phyloP scores from a whole-genome alignment of 2,329 filamentous ascomycete genomes.

The Trichoderma asperellum region DNA sequence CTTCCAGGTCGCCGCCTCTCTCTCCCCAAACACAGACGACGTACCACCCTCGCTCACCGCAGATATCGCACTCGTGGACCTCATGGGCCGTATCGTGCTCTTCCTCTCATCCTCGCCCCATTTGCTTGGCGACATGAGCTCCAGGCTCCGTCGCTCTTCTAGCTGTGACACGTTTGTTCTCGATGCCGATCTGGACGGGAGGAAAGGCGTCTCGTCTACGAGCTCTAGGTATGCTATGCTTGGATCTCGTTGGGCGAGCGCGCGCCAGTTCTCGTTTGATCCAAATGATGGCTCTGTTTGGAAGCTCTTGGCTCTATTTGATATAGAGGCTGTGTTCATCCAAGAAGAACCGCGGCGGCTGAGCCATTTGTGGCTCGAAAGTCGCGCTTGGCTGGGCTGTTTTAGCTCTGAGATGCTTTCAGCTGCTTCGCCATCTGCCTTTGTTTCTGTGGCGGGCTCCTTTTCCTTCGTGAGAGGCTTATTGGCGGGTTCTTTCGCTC shows the following conservation, averaged over 20 bases:
- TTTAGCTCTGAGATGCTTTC: constrained; percentile 35
- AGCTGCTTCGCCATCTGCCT: constrained; percentile 33
- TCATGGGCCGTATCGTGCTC: constrained; percentile 22
- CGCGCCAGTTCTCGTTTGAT: constrained; percentile 45
- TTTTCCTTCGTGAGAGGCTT: constrained; percentile 29
- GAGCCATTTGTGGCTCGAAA: constrained; percentile 33
- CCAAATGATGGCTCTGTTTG: constrained; percentile 41
- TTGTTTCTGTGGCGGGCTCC: constrained; percentile 31
- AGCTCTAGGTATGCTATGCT: constrained; percentile 43
- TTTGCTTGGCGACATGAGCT: constrained; percentile 28
- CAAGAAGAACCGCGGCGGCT: constrained; percentile 30
- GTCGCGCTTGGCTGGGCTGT: constrained; percentile 34
- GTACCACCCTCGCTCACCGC: constrained; percentile 22
- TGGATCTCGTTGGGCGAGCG: constrained; percentile 37
- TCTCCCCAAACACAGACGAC: constrained; percentile 30
- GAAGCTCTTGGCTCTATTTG: constrained; percentile 34
- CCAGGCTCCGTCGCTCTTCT: constrained; percentile 25
- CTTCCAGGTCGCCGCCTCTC: constrained; percentile 28
- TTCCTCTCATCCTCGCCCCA: constrained; percentile 26
- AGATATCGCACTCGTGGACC: constrained; percentile 23
- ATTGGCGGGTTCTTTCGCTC: constrained; percentile 19
- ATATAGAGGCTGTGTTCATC: constrained; percentile 35
- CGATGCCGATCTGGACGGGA: constrained; percentile 43
- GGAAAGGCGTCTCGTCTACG: constrained; percentile 43
- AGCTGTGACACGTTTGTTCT: constrained; percentile 30